Conservation (phyloP, 371 early-diverging fungal genomes). For the Mucor velutinosus region DNA sequence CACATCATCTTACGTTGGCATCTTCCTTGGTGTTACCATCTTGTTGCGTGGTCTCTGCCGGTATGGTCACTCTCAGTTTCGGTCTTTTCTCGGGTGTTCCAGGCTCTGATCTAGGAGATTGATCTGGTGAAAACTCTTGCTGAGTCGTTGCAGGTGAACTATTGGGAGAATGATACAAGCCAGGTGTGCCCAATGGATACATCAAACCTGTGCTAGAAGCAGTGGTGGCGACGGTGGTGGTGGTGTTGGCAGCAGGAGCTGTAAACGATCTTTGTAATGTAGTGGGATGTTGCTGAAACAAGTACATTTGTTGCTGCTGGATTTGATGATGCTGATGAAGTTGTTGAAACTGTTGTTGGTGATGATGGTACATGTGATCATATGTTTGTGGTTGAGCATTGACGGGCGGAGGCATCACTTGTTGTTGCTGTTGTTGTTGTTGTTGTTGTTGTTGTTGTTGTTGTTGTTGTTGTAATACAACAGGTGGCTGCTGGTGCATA, state of each 20-base stretch:
- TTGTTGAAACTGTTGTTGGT: constrained; percentile 4
- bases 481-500: constrained; percentile 14
- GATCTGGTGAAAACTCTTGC: constrained; percentile 25
- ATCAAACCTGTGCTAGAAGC: neutral
- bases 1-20: neutral
- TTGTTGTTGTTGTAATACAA: constrained; percentile 9
- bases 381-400: neutral
- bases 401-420: constrained; percentile 1
- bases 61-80: constrained; percentile 53
- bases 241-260: neutral
- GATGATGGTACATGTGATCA: constrained; percentile 3
- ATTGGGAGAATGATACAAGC: constrained; percentile 18
- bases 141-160: constrained; percentile 8
- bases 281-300: constrained; percentile 7
- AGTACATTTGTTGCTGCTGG: constrained; percentile 5
- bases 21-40: constrained; percentile 10
- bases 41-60: constrained; percentile 9
- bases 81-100: constrained; percentile 41
- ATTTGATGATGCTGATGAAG: constrained; percentile 5
- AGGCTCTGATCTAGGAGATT: constrained; percentile 27
- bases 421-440: constrained; percentile 13
- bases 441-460: constrained; percentile 11
- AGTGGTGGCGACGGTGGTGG: neutral
- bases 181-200: constrained; percentile 12
- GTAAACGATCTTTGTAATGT: neutral